Evolutionary conservation across 305 asterid genomes (phyloP), one percentile per base, ranked within the genome.

Genomic region (Striga hermonthica): DNA sequence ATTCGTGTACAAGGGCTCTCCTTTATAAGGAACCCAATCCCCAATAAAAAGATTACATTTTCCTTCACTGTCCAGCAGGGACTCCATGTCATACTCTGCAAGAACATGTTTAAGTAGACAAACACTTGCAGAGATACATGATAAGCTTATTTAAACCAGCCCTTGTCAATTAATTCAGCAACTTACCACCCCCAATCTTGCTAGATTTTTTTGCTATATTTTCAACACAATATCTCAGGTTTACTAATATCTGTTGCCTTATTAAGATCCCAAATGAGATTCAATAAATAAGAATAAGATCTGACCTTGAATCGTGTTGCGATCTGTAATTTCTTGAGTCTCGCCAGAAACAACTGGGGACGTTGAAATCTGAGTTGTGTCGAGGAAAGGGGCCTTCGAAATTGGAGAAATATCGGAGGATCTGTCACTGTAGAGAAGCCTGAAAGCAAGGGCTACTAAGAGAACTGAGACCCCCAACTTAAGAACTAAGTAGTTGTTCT

Each of bases 1-100:
- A 52, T 88, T 81, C 0, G 95, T 86, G 79, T 91, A 91, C 43
- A 78, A 64, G 47, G 96, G 98, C 47, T 85, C 96, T 3, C n/a
- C 74, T 34, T 76, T 67, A 72, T 77, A 64, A 38, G 82, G 87
- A 66, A 86, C 75, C 98, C 98, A 91, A 48, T 91, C 86, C 72
- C 98, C 98, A 38, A 9, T 40, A 69, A 82, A 85, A 36, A 83
- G 78, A 72, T 84, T 75, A 74, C 98, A 91, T 65, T 60, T 77
- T 48, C 71, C 86, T 72, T 69, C 76, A 64, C 65, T 72, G 8
- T 63, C 77, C 55, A 41, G 52, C 55, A 41, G 52, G 35, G 56
- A 38, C 52, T 76, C 75, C 60, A 13, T 22, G 9, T 57, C 60
- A 58, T 62, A 38, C 58, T 49, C 79, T 73, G 73, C 57, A 65